Conservation (phyloP, 1,284 basidiomycete genomes). For the Apiotrichum laibachii region DNA sequence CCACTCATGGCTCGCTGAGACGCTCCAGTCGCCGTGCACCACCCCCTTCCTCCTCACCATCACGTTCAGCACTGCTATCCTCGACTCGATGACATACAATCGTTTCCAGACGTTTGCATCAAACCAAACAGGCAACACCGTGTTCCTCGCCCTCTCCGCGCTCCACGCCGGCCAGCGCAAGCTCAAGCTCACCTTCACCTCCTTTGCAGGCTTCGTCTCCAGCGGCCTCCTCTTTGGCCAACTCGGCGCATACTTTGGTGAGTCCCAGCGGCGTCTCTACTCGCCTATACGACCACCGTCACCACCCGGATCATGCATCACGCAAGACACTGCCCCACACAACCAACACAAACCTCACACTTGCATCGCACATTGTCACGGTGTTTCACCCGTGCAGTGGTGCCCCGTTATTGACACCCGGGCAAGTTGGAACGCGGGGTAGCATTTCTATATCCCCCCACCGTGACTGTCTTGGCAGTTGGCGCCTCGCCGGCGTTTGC, state of each 20-base stretch:
- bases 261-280: background rate
- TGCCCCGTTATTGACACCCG: no score
- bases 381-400: no score
- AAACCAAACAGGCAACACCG: slow-evolving; percentile 25
- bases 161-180: slow-evolving; percentile 13
- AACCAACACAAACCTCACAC: no score
- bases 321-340: no score
- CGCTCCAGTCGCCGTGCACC: background rate
- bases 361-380: no score
- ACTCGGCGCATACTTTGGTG: slow-evolving; percentile 25
- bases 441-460: no score
- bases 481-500: no score
- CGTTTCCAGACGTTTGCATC: slow-evolving; percentile 18
- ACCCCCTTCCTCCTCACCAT: slow-evolving; percentile 1
- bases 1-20: slow-evolving; percentile 5
- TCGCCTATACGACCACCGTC: no score
- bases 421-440: no score
- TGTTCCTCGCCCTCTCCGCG: slow-evolving; percentile 19
- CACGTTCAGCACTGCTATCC: slow-evolving; percentile 12
- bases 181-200: slow-evolving; percentile 15
- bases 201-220: slow-evolving; percentile 22
- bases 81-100: slow-evolving; percentile 20
- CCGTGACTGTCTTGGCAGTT: no score
- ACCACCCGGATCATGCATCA: no score
- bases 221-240: slow-evolving; percentile 31